Conservation (phyloP, 768 basidiomycete genomes). For the Symmetrospora coprosmae region DNA sequence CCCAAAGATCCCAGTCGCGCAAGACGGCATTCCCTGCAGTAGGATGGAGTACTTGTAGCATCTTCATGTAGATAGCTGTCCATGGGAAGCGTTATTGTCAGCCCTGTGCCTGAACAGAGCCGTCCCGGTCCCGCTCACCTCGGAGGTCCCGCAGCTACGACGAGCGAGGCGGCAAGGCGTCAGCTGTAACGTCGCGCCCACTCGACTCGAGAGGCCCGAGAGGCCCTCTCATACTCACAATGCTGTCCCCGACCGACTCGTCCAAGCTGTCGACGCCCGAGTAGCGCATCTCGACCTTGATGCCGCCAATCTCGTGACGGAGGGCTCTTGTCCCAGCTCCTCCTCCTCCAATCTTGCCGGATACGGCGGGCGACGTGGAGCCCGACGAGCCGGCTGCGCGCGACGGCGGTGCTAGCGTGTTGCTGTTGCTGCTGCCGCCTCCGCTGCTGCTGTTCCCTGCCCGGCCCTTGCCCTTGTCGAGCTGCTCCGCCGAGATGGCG, state of each 20-base stretch:
- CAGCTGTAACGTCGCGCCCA: no score
- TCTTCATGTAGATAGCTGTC: conserved; percentile 87
- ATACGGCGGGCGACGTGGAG: conserved; percentile 17
- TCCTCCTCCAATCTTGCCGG: conserved; percentile 1
- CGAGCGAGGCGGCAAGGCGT: no score
- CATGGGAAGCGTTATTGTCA: no score
- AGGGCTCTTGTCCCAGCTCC: not conserved
- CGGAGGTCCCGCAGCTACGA: conserved; percentile 11
- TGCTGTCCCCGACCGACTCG: conserved; percentile 9
- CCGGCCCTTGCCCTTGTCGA: conserved; percentile 2
- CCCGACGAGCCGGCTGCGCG: conserved; percentile 15
- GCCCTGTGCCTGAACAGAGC: no score
- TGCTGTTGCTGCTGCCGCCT: no score
- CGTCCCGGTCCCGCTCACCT: no score
- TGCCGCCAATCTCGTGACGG: conserved; percentile 9
- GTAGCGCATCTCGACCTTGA: conserved; percentile 12
- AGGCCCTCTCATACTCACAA: conserved; percentile 3
- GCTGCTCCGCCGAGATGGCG: not conserved
- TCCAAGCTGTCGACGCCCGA: conserved; percentile 7
- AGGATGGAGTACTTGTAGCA: conserved; percentile 86
- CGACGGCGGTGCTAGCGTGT: conserved; percentile 21
- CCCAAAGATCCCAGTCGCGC: conserved; percentile 96
- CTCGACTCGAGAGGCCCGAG: no score
- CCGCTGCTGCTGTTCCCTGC: not conserved
- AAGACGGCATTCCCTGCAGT: conserved; percentile 55